phyloP scores from a whole-genome alignment of 495 filamentous ascomycete species.

The Ascodesmis nigricans region DNA sequence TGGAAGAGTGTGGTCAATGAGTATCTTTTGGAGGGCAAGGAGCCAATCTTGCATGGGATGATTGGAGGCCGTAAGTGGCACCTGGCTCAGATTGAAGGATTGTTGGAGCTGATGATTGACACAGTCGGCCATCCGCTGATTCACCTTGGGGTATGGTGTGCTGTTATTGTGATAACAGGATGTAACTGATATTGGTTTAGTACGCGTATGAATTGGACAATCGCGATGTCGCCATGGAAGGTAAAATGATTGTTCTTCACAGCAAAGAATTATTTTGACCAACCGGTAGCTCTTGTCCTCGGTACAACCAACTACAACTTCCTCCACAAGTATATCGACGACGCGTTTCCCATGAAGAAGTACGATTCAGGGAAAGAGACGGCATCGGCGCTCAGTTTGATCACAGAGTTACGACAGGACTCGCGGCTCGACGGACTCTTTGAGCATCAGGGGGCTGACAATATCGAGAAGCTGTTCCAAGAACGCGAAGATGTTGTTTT shows the following conservation, averaged over 20 bases:
- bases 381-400: constrained; percentile 4
- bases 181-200: constrained; percentile 1
- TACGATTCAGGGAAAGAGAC: not conserved
- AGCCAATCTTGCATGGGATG: constrained; percentile 60
- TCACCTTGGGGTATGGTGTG: constrained; percentile 37
- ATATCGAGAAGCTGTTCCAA: constrained; percentile 44
- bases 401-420: constrained; percentile 29
- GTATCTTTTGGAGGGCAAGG: constrained; percentile 50
- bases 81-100: not conserved
- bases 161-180: constrained; percentile 7
- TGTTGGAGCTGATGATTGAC: not conserved
- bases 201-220: constrained; percentile 70
- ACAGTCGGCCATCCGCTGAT: constrained; percentile 72
- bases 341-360: constrained; percentile 21
- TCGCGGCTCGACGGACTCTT: constrained; percentile 38
- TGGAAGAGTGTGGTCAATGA: constrained; percentile 60
- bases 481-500: constrained; percentile 45
- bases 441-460: constrained; percentile 32
- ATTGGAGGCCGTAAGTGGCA: constrained; percentile 48
- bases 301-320: constrained; percentile 47
- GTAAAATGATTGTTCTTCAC: constrained; percentile 15
- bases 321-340: constrained; percentile 60
- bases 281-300: constrained; percentile 30
- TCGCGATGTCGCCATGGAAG: constrained; percentile 62
- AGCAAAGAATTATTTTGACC: not conserved